Evolutionary conservation across 2,329 filamentous ascomycete genomes (phyloP).

Genomic region (Verticillium klebahnii): DNA sequence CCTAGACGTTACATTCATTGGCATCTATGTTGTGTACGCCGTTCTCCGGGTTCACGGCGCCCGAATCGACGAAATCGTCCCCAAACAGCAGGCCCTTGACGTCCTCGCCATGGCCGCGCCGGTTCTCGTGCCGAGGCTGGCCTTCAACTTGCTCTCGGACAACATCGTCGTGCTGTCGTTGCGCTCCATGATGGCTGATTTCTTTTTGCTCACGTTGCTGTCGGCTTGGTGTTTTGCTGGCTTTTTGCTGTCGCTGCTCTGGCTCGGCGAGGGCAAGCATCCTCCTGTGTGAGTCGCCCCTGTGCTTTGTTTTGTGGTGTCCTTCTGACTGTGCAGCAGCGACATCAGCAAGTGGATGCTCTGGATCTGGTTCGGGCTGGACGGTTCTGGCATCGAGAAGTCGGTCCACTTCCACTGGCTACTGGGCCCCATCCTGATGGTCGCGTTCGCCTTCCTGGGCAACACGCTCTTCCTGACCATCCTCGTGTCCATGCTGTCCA

Average conservation of each 20-base stretch:
- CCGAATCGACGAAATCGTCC: constrained; percentile 38
- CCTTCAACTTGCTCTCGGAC: constrained; percentile 78
- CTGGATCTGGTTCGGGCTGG: constrained; percentile 88
- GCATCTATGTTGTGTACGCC: constrained; percentile 67
- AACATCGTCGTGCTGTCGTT: constrained; percentile 80
- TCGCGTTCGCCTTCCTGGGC: constrained; percentile 78
- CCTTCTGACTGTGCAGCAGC: constrained; percentile 19
- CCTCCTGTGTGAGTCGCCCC: constrained; percentile 44
- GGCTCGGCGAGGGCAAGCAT: constrained; percentile 65
- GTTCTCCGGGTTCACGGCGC: constrained; percentile 63
- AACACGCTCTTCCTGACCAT: constrained; percentile 89
- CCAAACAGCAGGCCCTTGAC: constrained; percentile 66
- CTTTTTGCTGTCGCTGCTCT: constrained; percentile 73
- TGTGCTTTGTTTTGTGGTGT: background rate
- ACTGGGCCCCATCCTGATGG: constrained; percentile 75
- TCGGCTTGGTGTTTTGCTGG: constrained; percentile 81
- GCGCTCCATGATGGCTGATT: constrained; percentile 81
- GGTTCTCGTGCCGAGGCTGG: constrained; percentile 71
- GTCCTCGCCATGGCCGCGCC: constrained; percentile 76
- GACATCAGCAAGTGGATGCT: constrained; percentile 89
- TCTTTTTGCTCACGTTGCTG: constrained; percentile 69
- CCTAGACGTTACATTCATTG: constrained; percentile 72
- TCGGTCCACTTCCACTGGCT: constrained; percentile 70
- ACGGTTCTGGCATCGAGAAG: constrained; percentile 60
- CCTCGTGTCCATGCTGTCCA: constrained; percentile 79